Conservation (phyloP, 805 yeast genomes). For the Teunomyces pallodes region DNA sequence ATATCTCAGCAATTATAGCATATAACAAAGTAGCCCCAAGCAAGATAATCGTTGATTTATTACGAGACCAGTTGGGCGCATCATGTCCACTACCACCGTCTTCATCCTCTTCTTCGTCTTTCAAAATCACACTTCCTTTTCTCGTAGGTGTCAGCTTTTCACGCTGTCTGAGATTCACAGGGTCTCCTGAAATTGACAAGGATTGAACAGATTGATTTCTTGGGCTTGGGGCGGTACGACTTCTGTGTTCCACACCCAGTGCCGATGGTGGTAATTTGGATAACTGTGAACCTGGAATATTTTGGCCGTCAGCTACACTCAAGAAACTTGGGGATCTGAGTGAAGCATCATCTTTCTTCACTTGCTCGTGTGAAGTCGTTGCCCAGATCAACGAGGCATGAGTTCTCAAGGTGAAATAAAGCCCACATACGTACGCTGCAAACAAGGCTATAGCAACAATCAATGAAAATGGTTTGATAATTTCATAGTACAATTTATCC, state of each 20-base stretch:
- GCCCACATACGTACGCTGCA: constrained; percentile 81
- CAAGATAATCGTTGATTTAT: constrained; percentile 77
- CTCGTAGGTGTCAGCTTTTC: background rate
- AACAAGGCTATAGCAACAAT: constrained; percentile 79
- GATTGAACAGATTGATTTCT: constrained; percentile 17
- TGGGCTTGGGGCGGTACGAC: background rate
- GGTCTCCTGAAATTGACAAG: constrained; percentile 17
- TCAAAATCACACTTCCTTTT: background rate
- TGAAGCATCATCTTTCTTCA: constrained; percentile 20
- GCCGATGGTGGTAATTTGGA: constrained; percentile 1
- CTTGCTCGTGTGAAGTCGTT: constrained; percentile 38
- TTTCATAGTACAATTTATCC: constrained; percentile 60
- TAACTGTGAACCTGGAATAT: background rate
- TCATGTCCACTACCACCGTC: constrained; percentile 64
- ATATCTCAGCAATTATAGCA: constrained; percentile 90
- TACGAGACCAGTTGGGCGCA: constrained; percentile 95
- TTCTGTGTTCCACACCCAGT: background rate
- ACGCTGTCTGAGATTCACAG: constrained; percentile 10
- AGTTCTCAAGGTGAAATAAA: constrained; percentile 89
- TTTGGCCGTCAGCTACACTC: constrained; percentile 17
- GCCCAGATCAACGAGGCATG: constrained; percentile 98
- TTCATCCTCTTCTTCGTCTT: constrained; percentile 10
- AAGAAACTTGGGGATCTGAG: constrained; percentile 38
- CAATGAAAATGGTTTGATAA: constrained; percentile 80
- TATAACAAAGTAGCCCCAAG: constrained; percentile 82